Conservation (phyloP, 2,329 filamentous ascomycete species). For the Xylariaceae sp. region DNA sequence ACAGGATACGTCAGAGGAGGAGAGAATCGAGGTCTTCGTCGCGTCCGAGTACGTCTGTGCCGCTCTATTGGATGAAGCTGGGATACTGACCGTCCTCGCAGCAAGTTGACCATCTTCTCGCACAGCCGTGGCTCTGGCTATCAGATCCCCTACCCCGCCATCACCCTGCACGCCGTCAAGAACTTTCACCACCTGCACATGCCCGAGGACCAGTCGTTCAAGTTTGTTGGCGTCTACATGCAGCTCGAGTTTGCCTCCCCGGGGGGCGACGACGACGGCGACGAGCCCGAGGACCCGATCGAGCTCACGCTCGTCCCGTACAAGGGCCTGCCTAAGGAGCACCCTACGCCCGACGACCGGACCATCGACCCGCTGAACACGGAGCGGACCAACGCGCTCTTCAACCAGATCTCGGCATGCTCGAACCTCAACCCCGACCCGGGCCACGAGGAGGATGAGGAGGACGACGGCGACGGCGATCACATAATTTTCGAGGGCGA, state of each 20-base stretch:
- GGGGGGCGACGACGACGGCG: conserved; percentile 53
- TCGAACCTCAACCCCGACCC: conserved; percentile 71
- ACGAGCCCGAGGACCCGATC: conserved; percentile 56
- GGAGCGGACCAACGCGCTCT: conserved; percentile 43
- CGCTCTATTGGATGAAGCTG: conserved; percentile 21
- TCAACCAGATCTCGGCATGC: conserved; percentile 64
- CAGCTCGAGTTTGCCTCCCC: conserved; percentile 58
- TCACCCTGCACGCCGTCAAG: conserved; percentile 69
- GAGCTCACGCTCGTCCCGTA: conserved; percentile 60
- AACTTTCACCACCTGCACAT: conserved; percentile 36
- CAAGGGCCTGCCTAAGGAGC: conserved; percentile 18
- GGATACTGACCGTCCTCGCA: conserved; percentile 16
- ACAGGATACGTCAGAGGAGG: conserved; percentile 27
- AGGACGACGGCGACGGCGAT: conserved; percentile 40
- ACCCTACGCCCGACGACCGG: conserved; percentile 19
- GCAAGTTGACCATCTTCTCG: conserved; percentile 59
- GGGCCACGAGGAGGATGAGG: conserved; percentile 48
- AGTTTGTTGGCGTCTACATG: conserved; percentile 52
- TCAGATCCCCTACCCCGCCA: conserved; percentile 64
- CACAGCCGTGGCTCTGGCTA: conserved; percentile 49
- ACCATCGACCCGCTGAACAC: conserved; percentile 19
- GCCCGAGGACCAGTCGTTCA: conserved; percentile 29
- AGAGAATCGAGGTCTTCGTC: conserved; percentile 49
- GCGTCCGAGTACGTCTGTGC: conserved; percentile 44
- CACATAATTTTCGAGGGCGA: conserved; percentile 49